Conservation (phyloP, 2,329 filamentous ascomycete genomes). For the Bipolaris bicolor region DNA sequence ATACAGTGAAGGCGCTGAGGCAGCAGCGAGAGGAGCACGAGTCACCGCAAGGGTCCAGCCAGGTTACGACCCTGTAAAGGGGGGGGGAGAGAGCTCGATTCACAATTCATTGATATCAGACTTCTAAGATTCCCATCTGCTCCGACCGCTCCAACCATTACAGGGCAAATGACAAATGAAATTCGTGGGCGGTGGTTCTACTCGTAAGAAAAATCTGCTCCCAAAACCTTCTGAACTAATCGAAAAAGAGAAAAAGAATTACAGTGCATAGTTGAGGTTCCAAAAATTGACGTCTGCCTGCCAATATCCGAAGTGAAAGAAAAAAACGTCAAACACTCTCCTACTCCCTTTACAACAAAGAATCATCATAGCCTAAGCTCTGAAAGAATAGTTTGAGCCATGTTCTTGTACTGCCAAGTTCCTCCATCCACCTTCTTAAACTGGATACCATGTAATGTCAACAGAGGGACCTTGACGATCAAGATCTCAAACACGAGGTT, state of each 20-base stretch:
- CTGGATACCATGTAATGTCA: slow-evolving; percentile 92
- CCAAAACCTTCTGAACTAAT: slow-evolving; percentile 1
- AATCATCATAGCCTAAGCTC: slow-evolving; percentile 61
- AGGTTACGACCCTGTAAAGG: not conserved
- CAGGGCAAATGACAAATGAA: slow-evolving; percentile 35
- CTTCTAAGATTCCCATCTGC: slow-evolving; percentile 9
- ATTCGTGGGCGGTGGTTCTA: slow-evolving; percentile 32
- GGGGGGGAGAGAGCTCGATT: not conserved
- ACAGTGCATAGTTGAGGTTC: slow-evolving; percentile 11
- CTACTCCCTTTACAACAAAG: slow-evolving; percentile 1
- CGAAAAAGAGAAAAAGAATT: slow-evolving; percentile 13
- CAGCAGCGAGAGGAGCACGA: not conserved
- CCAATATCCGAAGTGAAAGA: slow-evolving; percentile 8
- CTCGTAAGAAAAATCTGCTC: slow-evolving; percentile 13
- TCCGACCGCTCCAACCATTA: slow-evolving; percentile 5
- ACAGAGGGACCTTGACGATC: slow-evolving; percentile 94
- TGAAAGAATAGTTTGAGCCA: slow-evolving; percentile 93
- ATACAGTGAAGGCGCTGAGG: not conserved
- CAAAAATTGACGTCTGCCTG: slow-evolving; percentile 9
- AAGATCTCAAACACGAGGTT: slow-evolving; percentile 92
- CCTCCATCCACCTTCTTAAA: slow-evolving; percentile 97
- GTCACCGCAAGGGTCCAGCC: slow-evolving; percentile 1
- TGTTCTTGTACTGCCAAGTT: slow-evolving; percentile 98
- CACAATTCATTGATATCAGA: slow-evolving; percentile 5
- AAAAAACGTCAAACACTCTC: slow-evolving; percentile 9